Evolutionary conservation across 1,284 basidiomycete species (phyloP).

Genomic region (Mycena sp.): DNA sequence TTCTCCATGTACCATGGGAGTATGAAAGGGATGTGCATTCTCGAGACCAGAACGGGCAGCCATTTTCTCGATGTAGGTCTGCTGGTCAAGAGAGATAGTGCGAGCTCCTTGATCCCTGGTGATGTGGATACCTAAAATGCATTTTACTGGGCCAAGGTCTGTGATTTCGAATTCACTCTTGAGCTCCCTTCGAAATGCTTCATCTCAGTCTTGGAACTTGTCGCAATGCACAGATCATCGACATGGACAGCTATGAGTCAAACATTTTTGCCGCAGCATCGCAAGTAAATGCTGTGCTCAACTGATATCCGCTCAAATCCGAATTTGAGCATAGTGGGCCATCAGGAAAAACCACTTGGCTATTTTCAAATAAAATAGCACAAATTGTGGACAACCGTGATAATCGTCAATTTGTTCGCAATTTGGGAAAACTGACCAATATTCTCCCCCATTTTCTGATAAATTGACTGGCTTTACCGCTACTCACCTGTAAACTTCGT

Average conservation of each 20-base stretch:
- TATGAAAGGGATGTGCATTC: slow-evolving; percentile 1
- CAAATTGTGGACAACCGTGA: too few relatives aligned
- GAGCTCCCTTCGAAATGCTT: not conserved
- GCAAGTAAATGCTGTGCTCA: slow-evolving; percentile 1
- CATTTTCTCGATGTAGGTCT: not conserved
- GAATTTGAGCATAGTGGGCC: not conserved
- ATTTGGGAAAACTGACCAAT: too few relatives aligned
- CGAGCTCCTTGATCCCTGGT: not conserved
- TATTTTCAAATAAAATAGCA: too few relatives aligned
- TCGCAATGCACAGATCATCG: not conserved
- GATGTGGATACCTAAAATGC: slow-evolving; percentile 1
- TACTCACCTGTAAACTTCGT: too few relatives aligned
- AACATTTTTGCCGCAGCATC: not conserved
- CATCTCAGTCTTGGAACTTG: not conserved
- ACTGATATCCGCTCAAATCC: not conserved
- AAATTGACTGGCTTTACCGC: too few relatives aligned
- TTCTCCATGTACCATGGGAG: not conserved
- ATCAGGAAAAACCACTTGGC: too few relatives aligned
- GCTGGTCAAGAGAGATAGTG: not conserved
- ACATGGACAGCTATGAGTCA: not conserved
- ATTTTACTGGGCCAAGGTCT: not conserved
- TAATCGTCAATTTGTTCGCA: too few relatives aligned
- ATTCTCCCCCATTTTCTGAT: too few relatives aligned
- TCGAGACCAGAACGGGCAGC: not conserved
- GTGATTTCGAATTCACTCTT: not conserved